Evolutionary conservation across 345 rosid species (phyloP).

Genomic region (Populus alba): DNA sequence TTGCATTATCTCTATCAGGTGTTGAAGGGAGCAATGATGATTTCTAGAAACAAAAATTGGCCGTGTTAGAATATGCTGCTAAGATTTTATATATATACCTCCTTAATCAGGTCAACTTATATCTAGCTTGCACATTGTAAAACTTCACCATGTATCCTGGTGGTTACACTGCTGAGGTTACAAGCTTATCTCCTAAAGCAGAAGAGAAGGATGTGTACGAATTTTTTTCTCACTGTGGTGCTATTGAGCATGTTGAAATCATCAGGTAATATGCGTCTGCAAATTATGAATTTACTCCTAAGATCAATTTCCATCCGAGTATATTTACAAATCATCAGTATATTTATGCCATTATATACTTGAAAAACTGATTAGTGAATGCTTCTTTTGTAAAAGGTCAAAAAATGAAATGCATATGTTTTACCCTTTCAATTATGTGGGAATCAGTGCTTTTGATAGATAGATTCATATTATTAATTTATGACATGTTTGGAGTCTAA

Average conservation of each 20-base stretch:
- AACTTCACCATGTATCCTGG: constrained; percentile 55
- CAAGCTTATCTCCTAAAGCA: constrained; percentile 66
- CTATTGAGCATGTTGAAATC: constrained; percentile 61
- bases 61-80: background rate
- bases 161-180: constrained; percentile 71
- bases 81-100: constrained; percentile 7
- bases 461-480: too few species aligned
- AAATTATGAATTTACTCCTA: background rate
- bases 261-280: constrained; percentile 45
- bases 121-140: background rate
- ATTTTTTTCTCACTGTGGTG: constrained; percentile 74
- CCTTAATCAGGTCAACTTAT: constrained; percentile 2
- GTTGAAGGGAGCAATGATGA: constrained; percentile 20
- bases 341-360: background rate
- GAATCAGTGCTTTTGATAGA: background rate
- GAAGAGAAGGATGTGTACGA: constrained; percentile 65
- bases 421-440: background rate
- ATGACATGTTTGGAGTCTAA: background rate
- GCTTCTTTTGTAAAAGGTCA: background rate
- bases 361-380: background rate
- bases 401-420: background rate
- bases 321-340: background rate
- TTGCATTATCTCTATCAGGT: background rate
- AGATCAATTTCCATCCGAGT: background rate
- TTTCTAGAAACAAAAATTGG: constrained; percentile 7